Conservation (phyloP, 2,329 filamentous ascomycete species). For the Chlorencoelia australis region DNA sequence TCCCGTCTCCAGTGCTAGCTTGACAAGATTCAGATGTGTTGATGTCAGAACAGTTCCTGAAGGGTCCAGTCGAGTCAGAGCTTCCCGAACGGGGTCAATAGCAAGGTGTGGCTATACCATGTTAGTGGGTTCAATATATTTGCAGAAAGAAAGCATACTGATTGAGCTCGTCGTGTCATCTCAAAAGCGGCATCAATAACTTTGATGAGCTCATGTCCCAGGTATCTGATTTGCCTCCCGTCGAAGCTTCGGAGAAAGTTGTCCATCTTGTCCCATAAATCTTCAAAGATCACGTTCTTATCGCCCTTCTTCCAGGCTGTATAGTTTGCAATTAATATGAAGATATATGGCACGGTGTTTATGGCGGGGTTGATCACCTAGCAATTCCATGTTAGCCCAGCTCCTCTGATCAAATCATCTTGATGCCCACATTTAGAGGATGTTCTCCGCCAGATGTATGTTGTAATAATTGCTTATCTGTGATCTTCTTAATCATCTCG, state of each 20-base stretch:
- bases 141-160: slow-evolving; percentile 11
- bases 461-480: slow-evolving; percentile 26
- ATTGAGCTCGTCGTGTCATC: slow-evolving; percentile 13
- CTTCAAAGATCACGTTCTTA: slow-evolving; percentile 14
- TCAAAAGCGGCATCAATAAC: slow-evolving; percentile 32
- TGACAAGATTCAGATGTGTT: slow-evolving; percentile 47
- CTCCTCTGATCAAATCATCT: not conserved
- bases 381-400: slow-evolving; percentile 8
- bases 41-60: slow-evolving; percentile 56
- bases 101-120: slow-evolving; percentile 16
- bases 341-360: slow-evolving; percentile 50
- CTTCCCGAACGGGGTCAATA: slow-evolving; percentile 27
- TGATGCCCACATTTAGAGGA: slow-evolving; percentile 29
- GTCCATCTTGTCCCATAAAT: slow-evolving; percentile 39
- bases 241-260: slow-evolving; percentile 35
- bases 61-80: slow-evolving; percentile 57
- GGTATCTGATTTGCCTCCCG: slow-evolving; percentile 43
- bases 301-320: slow-evolving; percentile 27
- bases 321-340: slow-evolving; percentile 41
- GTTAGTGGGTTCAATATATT: slow-evolving; percentile 7
- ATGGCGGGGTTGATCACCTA: slow-evolving; percentile 38
- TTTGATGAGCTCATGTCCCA: slow-evolving; percentile 35
- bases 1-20: slow-evolving; percentile 44
- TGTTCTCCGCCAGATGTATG: slow-evolving; percentile 26
- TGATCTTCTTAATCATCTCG: slow-evolving; percentile 28